Evolutionary conservation across 2,329 filamentous ascomycete genomes (phyloP).

Genomic region (Aspergillus sp.): DNA sequence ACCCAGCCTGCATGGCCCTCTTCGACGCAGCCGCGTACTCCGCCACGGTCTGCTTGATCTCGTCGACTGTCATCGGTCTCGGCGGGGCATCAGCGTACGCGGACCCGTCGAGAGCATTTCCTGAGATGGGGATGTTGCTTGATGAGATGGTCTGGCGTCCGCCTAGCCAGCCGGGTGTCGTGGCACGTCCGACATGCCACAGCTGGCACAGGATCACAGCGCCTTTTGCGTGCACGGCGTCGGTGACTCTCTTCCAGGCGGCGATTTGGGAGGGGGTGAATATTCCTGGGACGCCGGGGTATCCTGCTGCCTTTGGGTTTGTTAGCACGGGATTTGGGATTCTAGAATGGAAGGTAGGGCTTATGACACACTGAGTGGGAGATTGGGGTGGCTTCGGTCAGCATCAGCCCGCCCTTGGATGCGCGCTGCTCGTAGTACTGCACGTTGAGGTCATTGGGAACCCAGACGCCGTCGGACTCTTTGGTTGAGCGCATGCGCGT

Average conservation of each 20-base stretch:
- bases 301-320: slow-evolving; percentile 27
- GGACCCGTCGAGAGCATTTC: slow-evolving; percentile 39
- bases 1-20: slow-evolving; percentile 49
- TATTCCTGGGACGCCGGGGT: slow-evolving; percentile 31
- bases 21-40: slow-evolving; percentile 45
- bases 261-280: slow-evolving; percentile 31
- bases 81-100: slow-evolving; percentile 32
- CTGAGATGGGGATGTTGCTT: slow-evolving; percentile 37
- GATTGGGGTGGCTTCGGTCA: slow-evolving; percentile 37
- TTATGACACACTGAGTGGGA: no score
- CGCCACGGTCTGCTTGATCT: slow-evolving; percentile 39
- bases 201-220: slow-evolving; percentile 35
- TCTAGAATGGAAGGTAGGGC: no score
- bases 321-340: no score
- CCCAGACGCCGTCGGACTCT: slow-evolving; percentile 30
- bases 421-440: slow-evolving; percentile 36
- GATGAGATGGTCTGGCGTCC: slow-evolving; percentile 27
- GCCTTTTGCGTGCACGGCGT: slow-evolving; percentile 33
- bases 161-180: slow-evolving; percentile 39
- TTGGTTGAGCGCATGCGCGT: slow-evolving; percentile 29
- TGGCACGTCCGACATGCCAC: slow-evolving; percentile 39
- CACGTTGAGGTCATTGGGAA: slow-evolving; percentile 28
- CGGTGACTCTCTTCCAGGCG: slow-evolving; percentile 34
- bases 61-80: slow-evolving; percentile 34
- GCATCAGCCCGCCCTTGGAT: slow-evolving; percentile 30